phyloP scores from a whole-genome alignment of 140 eudicot species.

The Cichorium intybus region DNA sequence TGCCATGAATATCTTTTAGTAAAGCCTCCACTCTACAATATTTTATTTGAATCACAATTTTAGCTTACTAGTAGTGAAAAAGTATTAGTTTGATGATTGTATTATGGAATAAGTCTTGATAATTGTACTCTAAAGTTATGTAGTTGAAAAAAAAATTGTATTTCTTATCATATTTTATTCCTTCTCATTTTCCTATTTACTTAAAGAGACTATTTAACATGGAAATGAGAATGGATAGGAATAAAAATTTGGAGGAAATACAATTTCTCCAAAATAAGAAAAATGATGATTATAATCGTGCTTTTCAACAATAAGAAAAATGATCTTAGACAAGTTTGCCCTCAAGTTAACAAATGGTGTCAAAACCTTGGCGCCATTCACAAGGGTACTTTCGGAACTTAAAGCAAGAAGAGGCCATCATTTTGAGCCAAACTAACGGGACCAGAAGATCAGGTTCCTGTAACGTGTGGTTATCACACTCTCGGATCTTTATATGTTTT shows the following conservation, averaged over 20 bases:
- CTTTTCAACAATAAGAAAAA: background rate
- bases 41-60: background rate
- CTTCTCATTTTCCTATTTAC: too few species aligned
- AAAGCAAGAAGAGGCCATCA: background rate
- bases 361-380: conserved; percentile 23
- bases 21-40: too few species aligned
- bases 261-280: too few species aligned
- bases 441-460: conserved; percentile 56
- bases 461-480: conserved; percentile 99
- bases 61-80: background rate
- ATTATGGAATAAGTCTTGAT: background rate
- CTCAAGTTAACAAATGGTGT: conserved; percentile 12
- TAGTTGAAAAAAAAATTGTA: too few species aligned
- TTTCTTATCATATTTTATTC: too few species aligned
- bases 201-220: too few species aligned
- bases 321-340: conserved; percentile 8
- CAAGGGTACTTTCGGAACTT: conserved; percentile 17
- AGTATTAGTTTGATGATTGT: background rate
- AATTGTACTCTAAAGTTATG: background rate
- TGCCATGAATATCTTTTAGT: too few species aligned
- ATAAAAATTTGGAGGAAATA: too few species aligned
- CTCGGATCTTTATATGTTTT: conserved; percentile 25
- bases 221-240: too few species aligned
- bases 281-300: background rate
- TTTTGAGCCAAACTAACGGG: conserved; percentile 4